A percentile compares a stretch with the other conserved stretches of the same genome.
Conservation (phyloP, 441 rosid genomes). For the Rhodomyrtus psidioides region DNA sequence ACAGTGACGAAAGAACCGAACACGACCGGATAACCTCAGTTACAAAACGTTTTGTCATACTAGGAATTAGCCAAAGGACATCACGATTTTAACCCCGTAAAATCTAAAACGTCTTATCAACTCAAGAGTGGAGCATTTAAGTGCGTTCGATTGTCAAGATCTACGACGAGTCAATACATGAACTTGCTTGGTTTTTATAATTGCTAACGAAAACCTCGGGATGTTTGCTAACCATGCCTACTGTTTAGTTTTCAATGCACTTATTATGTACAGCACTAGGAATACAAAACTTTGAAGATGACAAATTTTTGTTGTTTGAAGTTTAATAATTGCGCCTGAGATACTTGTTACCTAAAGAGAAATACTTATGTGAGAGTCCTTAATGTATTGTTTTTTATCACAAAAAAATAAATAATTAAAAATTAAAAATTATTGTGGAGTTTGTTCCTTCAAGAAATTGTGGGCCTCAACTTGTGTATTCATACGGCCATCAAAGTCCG, state of each 20-base stretch:
- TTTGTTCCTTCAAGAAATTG: too few species aligned
- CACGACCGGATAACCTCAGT: background rate
- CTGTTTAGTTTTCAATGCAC: background rate
- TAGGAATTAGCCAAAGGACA: background rate
- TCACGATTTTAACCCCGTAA: background rate
- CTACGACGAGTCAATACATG: background rate
- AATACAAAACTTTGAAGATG: accelerated
- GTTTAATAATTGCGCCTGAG: accelerated
- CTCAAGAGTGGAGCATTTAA: background rate
- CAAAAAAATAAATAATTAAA: too few species aligned
- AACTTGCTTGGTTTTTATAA: background rate
- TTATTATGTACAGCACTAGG: too few species aligned
- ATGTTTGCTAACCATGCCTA: background rate
- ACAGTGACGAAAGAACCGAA: background rate
- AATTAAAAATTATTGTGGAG: too few species aligned
- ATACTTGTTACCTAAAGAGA: background rate
- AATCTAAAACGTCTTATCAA: background rate
- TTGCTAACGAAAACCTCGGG: background rate
- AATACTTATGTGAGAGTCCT: too few species aligned
- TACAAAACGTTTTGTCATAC: accelerated
- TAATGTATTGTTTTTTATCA: too few species aligned
- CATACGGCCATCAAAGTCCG: too few species aligned
- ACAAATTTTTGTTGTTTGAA: accelerated
- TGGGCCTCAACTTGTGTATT: too few species aligned
- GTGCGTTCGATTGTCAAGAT: background rate